Base-by-base conservation (phyloP, 2,329 filamentous ascomycete species). In the Apiospora hydei region DNA sequence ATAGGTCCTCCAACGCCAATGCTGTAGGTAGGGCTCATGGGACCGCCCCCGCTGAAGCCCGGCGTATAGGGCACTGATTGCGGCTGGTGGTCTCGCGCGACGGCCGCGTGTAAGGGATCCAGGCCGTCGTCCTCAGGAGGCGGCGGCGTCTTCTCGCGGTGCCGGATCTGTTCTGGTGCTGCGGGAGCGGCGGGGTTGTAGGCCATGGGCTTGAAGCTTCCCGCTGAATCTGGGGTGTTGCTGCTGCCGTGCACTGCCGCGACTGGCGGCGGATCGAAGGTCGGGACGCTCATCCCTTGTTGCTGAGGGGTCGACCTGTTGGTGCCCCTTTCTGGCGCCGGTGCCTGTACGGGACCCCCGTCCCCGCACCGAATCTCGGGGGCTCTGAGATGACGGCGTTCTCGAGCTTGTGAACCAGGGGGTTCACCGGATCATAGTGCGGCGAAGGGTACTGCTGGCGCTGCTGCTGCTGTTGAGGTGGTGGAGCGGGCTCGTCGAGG, bases 101-200 rank as follows among this genome's bases (percentile, higher is more conserved):
- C 85, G 16, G 88, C 89, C 69, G 88, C 87, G 5, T 87, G 86
- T 30, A 92, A 81, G 3, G 89, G 90, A 75, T 90, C 88, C 3
- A 85, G 83, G 16, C 86, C 88, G 51, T 86, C 89, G 76, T 95
- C 93, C 46, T 91, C 88, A 4, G 92, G 92, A 4, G 93, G 89
- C 3, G 89, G 93, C 1, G 93, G 93, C 0, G 93, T 96, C 86
- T 95, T 95, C 81, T 95, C 93, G 67, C 93, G 88, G 80, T 93
- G 89, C 26, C 88, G 85, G 69, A 95, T 90, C 30, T 88, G 86
- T 80, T 95, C 93, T 0, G 93, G 92, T 0, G 92, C 92, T 0
- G 92, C 87, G 5, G 93, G 93, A 1, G 93, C 93, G 0, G 93
- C 93, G 3, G 93, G 93, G 78, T 95, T 95, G 79, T 95, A 95